These are phyloP conservation scores for Sequoia sempervirens DNA, from an alignment of 75 land plant genomes.

Conservation along the genomic window DNA sequence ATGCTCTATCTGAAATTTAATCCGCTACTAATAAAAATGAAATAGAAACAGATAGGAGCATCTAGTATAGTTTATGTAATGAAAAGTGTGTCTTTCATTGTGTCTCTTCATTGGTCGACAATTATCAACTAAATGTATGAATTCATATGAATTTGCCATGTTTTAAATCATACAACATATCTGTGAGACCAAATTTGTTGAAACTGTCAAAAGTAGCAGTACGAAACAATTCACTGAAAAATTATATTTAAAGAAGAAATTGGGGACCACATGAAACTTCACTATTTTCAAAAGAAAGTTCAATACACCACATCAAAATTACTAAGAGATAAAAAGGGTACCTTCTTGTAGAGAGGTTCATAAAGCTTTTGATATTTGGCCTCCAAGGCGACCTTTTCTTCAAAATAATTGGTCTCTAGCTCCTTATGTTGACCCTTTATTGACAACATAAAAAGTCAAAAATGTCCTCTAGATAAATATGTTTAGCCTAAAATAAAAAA, in stretches of 20 bases:
- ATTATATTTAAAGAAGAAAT: neutral
- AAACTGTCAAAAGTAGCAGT: too few relatives aligned
- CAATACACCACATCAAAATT: neutral
- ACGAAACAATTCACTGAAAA: too few relatives aligned
- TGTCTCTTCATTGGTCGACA: neutral
- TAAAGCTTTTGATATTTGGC: constrained; percentile 87
- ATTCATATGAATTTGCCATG: neutral
- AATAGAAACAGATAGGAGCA: neutral
- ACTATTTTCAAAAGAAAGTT: neutral
- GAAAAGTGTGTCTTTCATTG: neutral
- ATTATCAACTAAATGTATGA: neutral
- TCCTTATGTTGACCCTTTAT: constrained; percentile 66
- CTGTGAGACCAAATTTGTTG: neutral
- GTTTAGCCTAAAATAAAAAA: neutral
- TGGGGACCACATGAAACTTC: neutral
- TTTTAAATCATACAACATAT: neutral
- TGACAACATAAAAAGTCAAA: neutral
- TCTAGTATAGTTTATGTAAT: neutral
- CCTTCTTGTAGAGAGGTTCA: constrained; percentile 75
- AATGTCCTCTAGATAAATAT: neutral
- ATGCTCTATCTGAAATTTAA: neutral
- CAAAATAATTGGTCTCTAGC: constrained; percentile 71
- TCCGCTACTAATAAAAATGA: neutral
- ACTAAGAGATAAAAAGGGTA: constrained; percentile 9
- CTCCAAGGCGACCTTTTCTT: constrained; percentile 80